Evolutionary conservation across 768 basidiomycete species (phyloP).

Genomic region (Collybiopsis luxurians): DNA sequence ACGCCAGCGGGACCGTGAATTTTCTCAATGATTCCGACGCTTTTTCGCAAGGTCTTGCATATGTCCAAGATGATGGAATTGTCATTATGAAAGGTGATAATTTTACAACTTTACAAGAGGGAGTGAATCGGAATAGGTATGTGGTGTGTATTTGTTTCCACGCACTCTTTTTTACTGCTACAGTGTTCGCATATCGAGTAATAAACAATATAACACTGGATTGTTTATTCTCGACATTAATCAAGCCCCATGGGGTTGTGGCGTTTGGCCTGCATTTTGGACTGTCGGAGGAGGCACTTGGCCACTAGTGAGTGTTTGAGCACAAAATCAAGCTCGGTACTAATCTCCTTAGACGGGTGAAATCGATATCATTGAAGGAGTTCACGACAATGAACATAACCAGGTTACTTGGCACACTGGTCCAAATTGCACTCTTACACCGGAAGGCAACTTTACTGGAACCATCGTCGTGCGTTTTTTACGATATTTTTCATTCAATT

Average conservation of each 20-base stretch:
- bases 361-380: conserved; percentile 83
- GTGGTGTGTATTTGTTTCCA: not conserved
- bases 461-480: conserved; percentile 52
- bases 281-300: conserved; percentile 57
- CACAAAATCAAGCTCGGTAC: not conserved
- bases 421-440: conserved; percentile 59
- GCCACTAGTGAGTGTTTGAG: conserved; percentile 53
- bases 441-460: conserved; percentile 58
- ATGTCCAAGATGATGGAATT: conserved; percentile 50
- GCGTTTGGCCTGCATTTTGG: conserved; percentile 87
- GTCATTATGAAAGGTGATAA: conserved; percentile 81
- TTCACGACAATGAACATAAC: conserved; percentile 82
- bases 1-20: conserved; percentile 73
- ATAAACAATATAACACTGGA: conserved; percentile 65
- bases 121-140: conserved; percentile 62
- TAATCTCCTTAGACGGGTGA: conserved; percentile 56
- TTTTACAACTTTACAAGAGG: conserved; percentile 50
- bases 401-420: conserved; percentile 82
- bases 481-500: not conserved
- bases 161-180: not conserved
- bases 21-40: conserved; percentile 60
- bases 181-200: conserved; percentile 77
- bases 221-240: conserved; percentile 83
- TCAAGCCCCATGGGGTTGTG: conserved; percentile 87
- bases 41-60: conserved; percentile 51